Evolutionary conservation across 129 eudicot genomes (phyloP).

Genomic region (Pseudognaphalium luteoalbum): DNA sequence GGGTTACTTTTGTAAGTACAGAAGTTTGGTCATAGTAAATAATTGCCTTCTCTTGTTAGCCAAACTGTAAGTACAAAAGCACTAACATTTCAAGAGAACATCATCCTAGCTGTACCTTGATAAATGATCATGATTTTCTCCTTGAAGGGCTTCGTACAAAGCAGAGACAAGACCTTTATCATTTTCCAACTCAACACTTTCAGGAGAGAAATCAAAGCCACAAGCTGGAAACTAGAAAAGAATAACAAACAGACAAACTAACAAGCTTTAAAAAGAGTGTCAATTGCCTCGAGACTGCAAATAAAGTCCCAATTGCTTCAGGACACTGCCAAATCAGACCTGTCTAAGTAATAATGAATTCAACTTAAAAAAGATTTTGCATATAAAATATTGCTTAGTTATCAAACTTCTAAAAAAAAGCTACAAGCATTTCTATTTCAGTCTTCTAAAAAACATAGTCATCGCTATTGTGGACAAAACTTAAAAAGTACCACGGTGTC

Average conservation of each 20-base stretch:
- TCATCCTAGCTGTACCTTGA: constrained; percentile 47
- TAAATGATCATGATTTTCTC: constrained; percentile 52
- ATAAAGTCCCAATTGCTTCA: neutral
- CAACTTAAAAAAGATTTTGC: neutral
- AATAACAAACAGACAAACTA: neutral
- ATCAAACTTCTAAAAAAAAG: neutral
- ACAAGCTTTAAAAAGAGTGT: neutral
- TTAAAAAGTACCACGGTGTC: neutral
- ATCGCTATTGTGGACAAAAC: neutral
- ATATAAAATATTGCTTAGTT: neutral
- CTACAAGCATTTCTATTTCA: neutral
- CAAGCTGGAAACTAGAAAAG: constrained; percentile 80
- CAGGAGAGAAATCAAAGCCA: constrained; percentile 57
- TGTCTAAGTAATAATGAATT: neutral
- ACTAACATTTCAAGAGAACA: constrained; percentile 7
- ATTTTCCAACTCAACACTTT: constrained; percentile 54
- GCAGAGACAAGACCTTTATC: constrained; percentile 68
- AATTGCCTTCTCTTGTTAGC: neutral
- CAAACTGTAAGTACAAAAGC: neutral
- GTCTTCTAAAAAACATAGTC: neutral
- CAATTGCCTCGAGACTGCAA: neutral
- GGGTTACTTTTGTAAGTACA: neutral
- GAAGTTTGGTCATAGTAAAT: neutral
- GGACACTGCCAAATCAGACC: constrained; percentile 6
- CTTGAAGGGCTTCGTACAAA: constrained; percentile 68